A percentile compares a stretch with the other conserved stretches of the same genome.
Evolutionary conservation across 2,329 filamentous ascomycete species (phyloP).

Genomic region (Dothistroma septosporum): DNA sequence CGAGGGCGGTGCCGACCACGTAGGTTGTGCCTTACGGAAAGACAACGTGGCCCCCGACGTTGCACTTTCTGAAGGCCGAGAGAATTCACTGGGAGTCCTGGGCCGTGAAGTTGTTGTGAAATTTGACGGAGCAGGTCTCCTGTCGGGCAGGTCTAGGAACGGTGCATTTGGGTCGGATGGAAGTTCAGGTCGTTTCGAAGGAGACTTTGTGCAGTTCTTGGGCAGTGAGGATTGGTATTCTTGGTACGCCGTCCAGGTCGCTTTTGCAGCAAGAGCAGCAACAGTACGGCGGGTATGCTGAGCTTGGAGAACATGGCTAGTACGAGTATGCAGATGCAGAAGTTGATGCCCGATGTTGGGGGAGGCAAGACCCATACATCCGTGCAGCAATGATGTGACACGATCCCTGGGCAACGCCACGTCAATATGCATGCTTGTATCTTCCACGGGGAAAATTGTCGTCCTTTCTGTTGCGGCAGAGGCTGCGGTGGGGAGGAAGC

Average conservation of each 20-base stretch:
- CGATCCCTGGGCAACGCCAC: not conserved
- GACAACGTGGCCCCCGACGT: constrained; percentile 59
- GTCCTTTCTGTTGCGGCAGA: not conserved
- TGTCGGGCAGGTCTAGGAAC: constrained; percentile 33
- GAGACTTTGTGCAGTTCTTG: constrained; percentile 21
- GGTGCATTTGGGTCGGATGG: constrained; percentile 36
- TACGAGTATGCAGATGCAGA: not conserved
- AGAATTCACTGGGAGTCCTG: constrained; percentile 54
- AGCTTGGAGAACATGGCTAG: not conserved
- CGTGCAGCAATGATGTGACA: not conserved
- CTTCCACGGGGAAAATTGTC: not conserved
- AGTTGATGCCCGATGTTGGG: not conserved
- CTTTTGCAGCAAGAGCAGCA: constrained; percentile 19
- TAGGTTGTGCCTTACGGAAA: constrained; percentile 55
- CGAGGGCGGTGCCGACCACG: constrained; percentile 59
- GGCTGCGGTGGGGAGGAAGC: not conserved
- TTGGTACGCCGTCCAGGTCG: constrained; percentile 30
- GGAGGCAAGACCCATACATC: not conserved
- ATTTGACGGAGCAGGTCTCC: constrained; percentile 39
- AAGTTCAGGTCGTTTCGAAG: constrained; percentile 32
- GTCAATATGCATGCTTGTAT: not conserved
- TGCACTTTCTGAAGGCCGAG: constrained; percentile 55
- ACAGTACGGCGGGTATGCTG: not conserved
- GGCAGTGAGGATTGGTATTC: constrained; percentile 26
- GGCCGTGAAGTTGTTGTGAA: constrained; percentile 37